Evolutionary conservation across 139 green algal genomes (phyloP).

Genomic region (Pseudopediastrum boryanum): DNA sequence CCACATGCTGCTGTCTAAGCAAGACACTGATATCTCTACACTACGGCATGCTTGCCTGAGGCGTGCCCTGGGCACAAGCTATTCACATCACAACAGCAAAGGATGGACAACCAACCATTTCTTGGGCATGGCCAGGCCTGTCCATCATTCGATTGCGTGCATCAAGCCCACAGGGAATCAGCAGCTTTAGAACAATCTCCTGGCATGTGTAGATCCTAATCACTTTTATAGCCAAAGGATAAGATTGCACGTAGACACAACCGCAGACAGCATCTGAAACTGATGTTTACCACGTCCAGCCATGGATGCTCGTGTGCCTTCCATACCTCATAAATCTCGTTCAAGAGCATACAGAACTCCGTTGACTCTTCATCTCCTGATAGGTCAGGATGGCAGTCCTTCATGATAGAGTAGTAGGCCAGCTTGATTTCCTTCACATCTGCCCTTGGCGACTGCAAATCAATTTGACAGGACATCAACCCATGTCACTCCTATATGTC

Average conservation of each 20-base stretch:
- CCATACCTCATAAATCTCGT: conserved; percentile 64
- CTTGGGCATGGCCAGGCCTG: no score
- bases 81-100: no score
- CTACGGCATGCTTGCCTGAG: no score
- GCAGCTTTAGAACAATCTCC: no score
- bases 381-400: conserved; percentile 57
- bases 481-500: not conserved
- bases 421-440: conserved; percentile 45
- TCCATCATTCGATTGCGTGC: no score
- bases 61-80: no score
- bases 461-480: not conserved
- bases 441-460: conserved; percentile 33
- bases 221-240: not conserved
- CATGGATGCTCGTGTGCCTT: no score
- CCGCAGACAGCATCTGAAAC: not conserved
- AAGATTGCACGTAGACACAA: not conserved
- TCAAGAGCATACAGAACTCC: conserved; percentile 60
- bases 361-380: conserved; percentile 46
- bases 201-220: no score
- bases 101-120: no score
- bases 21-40: no score
- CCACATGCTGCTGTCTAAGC: no score
- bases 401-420: conserved; percentile 55
- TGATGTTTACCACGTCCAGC: not conserved
- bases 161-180: no score